Conservation (phyloP, 805 yeast species). For the Pichia paraexigua region DNA sequence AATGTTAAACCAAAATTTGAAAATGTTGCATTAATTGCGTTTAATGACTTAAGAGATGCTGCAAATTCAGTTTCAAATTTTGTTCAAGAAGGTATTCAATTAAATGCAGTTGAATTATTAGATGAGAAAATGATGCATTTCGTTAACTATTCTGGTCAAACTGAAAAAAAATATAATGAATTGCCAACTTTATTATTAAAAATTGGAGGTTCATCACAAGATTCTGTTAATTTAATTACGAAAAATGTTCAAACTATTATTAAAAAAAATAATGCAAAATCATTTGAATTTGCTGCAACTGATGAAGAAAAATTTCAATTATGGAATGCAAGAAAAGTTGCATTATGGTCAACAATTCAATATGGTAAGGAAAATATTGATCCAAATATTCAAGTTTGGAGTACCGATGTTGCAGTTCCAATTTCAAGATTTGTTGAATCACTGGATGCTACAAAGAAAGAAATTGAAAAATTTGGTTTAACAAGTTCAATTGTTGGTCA, state of each 20-base stretch:
- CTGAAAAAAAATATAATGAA: constrained; percentile 51
- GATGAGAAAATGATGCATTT: constrained; percentile 67
- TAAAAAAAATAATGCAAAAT: constrained; percentile 36
- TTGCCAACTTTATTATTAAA: constrained; percentile 70
- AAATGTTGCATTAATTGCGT: constrained; percentile 63
- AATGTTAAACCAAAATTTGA: constrained; percentile 55
- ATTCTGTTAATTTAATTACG: constrained; percentile 44
- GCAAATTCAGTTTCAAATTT: constrained; percentile 60
- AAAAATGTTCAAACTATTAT: constrained; percentile 38
- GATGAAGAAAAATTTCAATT: constrained; percentile 63
- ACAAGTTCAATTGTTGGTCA: constrained; percentile 71
- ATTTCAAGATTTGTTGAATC: constrained; percentile 58
- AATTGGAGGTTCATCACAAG: constrained; percentile 54
- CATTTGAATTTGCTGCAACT: constrained; percentile 55
- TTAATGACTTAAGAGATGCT: constrained; percentile 57
- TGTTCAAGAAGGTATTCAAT: constrained; percentile 59
- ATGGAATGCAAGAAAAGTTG: constrained; percentile 79
- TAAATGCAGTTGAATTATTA: constrained; percentile 73
- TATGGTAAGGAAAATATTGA: constrained; percentile 45
- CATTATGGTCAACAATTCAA: constrained; percentile 61
- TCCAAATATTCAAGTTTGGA: constrained; percentile 67
- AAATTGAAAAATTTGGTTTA: constrained; percentile 52
- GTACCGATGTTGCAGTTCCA: constrained; percentile 90
- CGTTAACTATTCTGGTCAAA: constrained; percentile 55
- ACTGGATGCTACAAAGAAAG: constrained; percentile 54